phyloP scores from a whole-genome alignment of 176 grass and related monocot species.

The Urochloa ruziziensis region DNA sequence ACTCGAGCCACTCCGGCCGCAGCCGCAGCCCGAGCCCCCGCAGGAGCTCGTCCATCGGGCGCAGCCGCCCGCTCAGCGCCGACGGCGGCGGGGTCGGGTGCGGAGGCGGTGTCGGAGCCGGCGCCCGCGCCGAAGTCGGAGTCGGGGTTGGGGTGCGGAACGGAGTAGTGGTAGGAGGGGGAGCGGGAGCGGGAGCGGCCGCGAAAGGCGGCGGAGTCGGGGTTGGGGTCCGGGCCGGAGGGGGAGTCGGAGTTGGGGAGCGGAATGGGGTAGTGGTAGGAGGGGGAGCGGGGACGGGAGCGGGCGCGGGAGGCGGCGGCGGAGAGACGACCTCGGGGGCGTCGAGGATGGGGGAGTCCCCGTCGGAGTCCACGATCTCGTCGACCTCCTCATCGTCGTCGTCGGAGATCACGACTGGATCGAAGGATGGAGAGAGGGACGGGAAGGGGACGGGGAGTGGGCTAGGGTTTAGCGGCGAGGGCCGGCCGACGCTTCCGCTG shows the following conservation, averaged over 20 bases:
- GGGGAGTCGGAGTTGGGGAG: neutral
- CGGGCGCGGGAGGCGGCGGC: slow-evolving; percentile 28
- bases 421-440: slow-evolving; percentile 25
- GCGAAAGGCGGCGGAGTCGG: neutral
- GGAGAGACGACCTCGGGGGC: slow-evolving; percentile 58
- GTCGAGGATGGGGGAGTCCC: slow-evolving; percentile 50
- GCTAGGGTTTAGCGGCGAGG: slow-evolving; percentile 24
- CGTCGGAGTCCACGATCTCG: slow-evolving; percentile 39
- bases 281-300: slow-evolving; percentile 27
- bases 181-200: slow-evolving; percentile 6
- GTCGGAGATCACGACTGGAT: slow-evolving; percentile 63
- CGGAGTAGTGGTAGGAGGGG: neutral
- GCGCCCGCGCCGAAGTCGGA: neutral
- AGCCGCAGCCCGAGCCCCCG: slow-evolving; percentile 50
- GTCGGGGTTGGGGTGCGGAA: neutral
- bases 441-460: neutral
- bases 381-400: slow-evolving; percentile 39
- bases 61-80: slow-evolving; percentile 15
- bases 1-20: slow-evolving; percentile 70
- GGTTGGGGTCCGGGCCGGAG: neutral
- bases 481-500: neutral
- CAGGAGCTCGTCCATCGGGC: slow-evolving; percentile 56
- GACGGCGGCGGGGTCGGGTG: neutral
- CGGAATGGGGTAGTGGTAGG: neutral
- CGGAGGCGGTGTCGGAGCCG: neutral